Evolutionary conservation across 169 alveolate genomes (phyloP), one percentile per base, ranked within the genome.

Genomic region (Cryptosporidium tyzzeri): DNA sequence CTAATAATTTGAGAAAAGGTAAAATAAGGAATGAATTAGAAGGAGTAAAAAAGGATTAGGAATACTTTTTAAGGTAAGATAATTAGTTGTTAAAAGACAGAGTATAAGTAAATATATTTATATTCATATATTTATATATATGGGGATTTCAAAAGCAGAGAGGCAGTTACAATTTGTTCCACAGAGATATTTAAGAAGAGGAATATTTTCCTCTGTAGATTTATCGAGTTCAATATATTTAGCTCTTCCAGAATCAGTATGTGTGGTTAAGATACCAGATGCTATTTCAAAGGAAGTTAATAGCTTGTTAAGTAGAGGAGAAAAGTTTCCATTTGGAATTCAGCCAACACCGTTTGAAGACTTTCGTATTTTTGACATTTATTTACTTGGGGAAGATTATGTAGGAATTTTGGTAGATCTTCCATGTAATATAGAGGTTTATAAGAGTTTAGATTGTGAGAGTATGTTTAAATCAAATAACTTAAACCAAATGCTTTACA

Each of bases 381-480:
- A 86, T 59, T 85, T 92, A 53, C 68, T 92, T 41, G 85, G 70
- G 50, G 55, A 44, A 67, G 92, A 92, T 44, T 92, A 45, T 37
- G 71, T 85, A 18, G 97, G 97, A 33, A 74, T 95, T 29, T 55
- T 95, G 71, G 95, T 92, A 26, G 97, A 95, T 69, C 91, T 95
- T 62, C 97, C 97, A 35, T 93, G 95, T 50, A 84, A 94, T 61
- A 51, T 95, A 26, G 97, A 95, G 84, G 95, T 96, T 23, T 96
- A 95, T 84, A 95, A 95, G 84, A 86, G 96, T 3, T 86, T 95
- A 41, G 96, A 95, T 91, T 89, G 95, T 14, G 97, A 95, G 71
- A 86, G 93, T 21, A 58, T 95, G 85, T 95, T 95, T 71, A 95
- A 95, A 51, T 73, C 97, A 23, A 85, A 62, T 33, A 92, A 92